These are phyloP conservation scores for Obba rivulosa DNA, from an alignment of 768 basidiomycete species.

Conservation along the genomic window DNA sequence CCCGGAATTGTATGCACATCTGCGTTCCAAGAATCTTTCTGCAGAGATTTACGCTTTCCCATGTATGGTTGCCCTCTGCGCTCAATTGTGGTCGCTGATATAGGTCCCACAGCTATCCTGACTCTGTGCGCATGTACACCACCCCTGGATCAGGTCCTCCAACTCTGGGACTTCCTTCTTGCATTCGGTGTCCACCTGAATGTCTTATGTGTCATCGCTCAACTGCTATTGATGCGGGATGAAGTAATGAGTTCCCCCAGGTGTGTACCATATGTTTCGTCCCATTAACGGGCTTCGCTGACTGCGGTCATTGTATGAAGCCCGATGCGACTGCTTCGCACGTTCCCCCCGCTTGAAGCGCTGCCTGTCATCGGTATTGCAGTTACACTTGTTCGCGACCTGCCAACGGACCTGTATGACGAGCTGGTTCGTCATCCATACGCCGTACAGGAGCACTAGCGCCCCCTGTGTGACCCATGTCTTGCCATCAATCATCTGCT, in stretches of 20 bases:
- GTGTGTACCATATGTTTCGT: conserved; percentile 36
- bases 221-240: conserved; percentile 83
- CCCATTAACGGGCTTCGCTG: conserved; percentile 1
- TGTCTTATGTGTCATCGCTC: conserved; percentile 94
- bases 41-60: conserved; percentile 98
- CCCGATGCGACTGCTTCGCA: conserved; percentile 91
- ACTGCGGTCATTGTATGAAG: conserved; percentile 32
- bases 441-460: conserved; percentile 31
- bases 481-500: conserved; percentile 5
- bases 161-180: conserved; percentile 95
- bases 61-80: conserved; percentile 44
- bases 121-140: conserved; percentile 97
- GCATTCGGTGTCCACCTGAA: conserved; percentile 97
- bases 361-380: conserved; percentile 86
- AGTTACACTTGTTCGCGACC: conserved; percentile 88
- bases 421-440: conserved; percentile 88
- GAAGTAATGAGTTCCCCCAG: conserved; percentile 85
- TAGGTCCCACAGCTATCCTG: conserved; percentile 60
- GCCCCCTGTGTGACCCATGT: neutral
- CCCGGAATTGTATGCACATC: conserved; percentile 71
- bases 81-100: neutral
- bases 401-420: conserved; percentile 82
- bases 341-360: conserved; percentile 89
- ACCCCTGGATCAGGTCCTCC: conserved; percentile 89
- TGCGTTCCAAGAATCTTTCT: conserved; percentile 86